These are phyloP conservation scores for Boletus sensibilis DNA, from an alignment of 768 basidiomycete species.

Conservation along the genomic window DNA sequence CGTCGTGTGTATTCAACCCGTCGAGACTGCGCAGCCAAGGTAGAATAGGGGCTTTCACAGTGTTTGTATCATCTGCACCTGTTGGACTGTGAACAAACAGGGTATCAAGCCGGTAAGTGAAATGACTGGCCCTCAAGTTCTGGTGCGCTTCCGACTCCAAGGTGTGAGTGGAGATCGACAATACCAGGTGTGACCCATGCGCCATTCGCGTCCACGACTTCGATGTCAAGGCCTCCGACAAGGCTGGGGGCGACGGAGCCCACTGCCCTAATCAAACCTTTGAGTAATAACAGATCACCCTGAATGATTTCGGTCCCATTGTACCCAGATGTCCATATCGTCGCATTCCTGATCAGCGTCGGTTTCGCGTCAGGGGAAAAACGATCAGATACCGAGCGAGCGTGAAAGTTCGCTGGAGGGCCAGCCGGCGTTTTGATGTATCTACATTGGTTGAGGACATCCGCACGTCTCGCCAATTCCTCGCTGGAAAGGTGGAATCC, in stretches of 20 bases:
- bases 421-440: constrained; percentile 42
- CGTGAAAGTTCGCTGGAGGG: constrained; percentile 45
- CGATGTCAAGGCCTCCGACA: constrained; percentile 23
- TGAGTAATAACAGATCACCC: constrained; percentile 69
- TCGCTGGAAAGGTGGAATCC: not conserved
- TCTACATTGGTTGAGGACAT: constrained; percentile 44
- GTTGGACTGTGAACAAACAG: not conserved
- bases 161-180: constrained; percentile 50
- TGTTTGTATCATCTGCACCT: constrained; percentile 58
- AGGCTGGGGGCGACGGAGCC: constrained; percentile 41
- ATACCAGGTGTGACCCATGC: constrained; percentile 81
- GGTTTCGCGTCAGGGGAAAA: constrained; percentile 63
- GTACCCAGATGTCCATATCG: constrained; percentile 76
- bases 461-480: constrained; percentile 13
- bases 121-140: constrained; percentile 26
- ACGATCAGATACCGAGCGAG: constrained; percentile 59
- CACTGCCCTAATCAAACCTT: constrained; percentile 61
- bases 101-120: not conserved
- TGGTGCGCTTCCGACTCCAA: constrained; percentile 42
- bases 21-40: constrained; percentile 59
- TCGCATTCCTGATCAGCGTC: constrained; percentile 69
- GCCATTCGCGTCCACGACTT: constrained; percentile 60
- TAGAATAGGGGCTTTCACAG: constrained; percentile 52
- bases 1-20: constrained; percentile 46
- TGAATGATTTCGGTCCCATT: constrained; percentile 65